Evolutionary conservation across 2,329 filamentous ascomycete species (phyloP).

Genomic region (Exophiala spinifera): DNA sequence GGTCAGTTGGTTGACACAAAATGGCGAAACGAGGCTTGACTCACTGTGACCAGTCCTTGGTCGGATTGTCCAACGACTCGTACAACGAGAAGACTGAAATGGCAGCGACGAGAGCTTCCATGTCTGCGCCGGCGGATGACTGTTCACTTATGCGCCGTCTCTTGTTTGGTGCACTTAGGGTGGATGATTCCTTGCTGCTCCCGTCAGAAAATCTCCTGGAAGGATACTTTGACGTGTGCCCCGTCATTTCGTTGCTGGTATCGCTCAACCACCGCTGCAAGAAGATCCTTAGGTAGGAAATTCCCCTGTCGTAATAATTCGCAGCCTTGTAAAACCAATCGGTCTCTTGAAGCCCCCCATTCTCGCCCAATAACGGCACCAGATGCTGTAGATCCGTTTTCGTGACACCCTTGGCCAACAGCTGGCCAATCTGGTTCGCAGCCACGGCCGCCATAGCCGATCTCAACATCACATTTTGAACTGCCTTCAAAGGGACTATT

Average conservation of each 20-base stretch:
- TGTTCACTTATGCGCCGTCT: constrained; percentile 38
- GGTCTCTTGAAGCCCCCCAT: constrained; percentile 33
- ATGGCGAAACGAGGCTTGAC: constrained; percentile 10
- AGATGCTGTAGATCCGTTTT: constrained; percentile 20
- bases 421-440: constrained; percentile 38
- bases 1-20: background rate
- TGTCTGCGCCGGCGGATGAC: constrained; percentile 33
- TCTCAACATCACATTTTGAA: constrained; percentile 35
- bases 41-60: constrained; percentile 56
- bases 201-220: constrained; percentile 10
- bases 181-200: background rate
- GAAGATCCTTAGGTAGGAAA: constrained; percentile 47
- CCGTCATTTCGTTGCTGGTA: constrained; percentile 17
- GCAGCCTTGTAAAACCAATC: constrained; percentile 61
- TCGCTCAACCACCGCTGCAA: constrained; percentile 37
- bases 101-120: constrained; percentile 62
- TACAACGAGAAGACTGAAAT: constrained; percentile 66
- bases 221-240: constrained; percentile 18
- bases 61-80: constrained; percentile 64
- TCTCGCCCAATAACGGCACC: constrained; percentile 18
- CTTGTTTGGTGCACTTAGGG: constrained; percentile 27
- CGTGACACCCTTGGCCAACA: constrained; percentile 20
- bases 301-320: constrained; percentile 59
- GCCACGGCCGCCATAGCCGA: constrained; percentile 39
- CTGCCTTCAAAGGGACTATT: constrained; percentile 38